Percentiles rank a stretch among this genome's conserved stretches.
Evolutionary conservation across 2,329 filamentous ascomycete species (phyloP).

Genomic region (Ceratocystis destructans): DNA sequence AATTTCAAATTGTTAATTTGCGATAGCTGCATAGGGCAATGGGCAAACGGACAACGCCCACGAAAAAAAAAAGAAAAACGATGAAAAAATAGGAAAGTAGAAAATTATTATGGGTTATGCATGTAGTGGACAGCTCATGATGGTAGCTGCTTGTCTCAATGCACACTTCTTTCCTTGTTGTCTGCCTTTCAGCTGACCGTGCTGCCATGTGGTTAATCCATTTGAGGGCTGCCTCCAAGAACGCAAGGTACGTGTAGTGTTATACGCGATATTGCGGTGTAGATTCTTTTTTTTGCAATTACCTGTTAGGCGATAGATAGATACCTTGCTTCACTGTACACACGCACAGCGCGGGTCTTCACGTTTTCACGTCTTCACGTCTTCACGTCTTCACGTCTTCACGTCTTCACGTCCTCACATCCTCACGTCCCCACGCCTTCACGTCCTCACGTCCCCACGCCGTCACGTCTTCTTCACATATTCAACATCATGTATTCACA

Average conservation of each 20-base stretch:
- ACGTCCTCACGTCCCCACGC: too few relatives aligned
- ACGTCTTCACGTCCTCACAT: too few relatives aligned
- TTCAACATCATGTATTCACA: too few relatives aligned
- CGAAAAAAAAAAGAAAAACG: background rate
- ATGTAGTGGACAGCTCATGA: background rate
- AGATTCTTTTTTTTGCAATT: too few relatives aligned
- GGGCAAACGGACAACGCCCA: background rate
- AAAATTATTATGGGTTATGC: background rate
- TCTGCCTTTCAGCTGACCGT: background rate
- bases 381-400: too few relatives aligned
- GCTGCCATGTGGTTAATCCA: background rate
- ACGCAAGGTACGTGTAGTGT: background rate
- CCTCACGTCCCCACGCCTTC: too few relatives aligned
- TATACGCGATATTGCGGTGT: background rate
- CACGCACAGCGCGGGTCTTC: too few relatives aligned
- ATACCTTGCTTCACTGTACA: too few relatives aligned
- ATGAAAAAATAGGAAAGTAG: background rate
- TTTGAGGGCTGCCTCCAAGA: background rate
- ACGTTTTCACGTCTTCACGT: too few relatives aligned
- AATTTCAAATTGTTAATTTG: background rate
- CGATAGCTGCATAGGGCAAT: conserved; percentile 1
- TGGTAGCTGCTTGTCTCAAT: background rate
- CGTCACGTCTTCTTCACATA: too few relatives aligned
- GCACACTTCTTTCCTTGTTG: background rate
- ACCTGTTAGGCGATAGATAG: too few relatives aligned